These are phyloP conservation scores for Collybiopsis luxurians DNA, from an alignment of 768 basidiomycete species.

Conservation along the genomic window DNA sequence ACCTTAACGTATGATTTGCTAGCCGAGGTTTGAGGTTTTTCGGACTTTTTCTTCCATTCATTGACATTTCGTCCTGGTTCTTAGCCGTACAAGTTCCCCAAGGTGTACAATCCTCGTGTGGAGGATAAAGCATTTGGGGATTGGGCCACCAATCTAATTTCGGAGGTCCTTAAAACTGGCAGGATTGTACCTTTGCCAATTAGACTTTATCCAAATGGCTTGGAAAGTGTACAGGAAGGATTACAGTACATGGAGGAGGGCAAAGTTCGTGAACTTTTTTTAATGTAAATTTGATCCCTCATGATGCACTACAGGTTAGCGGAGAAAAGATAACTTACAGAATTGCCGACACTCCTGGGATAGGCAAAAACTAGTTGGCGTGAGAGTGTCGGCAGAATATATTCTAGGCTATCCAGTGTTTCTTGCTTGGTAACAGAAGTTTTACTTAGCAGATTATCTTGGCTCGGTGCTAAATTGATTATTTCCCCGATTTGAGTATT, in stretches of 20 bases:
- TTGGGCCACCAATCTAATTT: not conserved
- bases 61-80: no score
- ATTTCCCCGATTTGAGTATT: no score
- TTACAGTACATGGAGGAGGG: slow-evolving; percentile 13
- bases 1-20: not conserved
- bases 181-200: not conserved
- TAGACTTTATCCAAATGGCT: slow-evolving; percentile 8
- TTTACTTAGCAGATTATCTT: no score
- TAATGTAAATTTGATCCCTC: not conserved
- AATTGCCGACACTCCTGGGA: slow-evolving; percentile 5
- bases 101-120: not conserved
- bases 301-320: not conserved
- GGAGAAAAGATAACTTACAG: slow-evolving; percentile 10
- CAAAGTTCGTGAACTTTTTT: not conserved
- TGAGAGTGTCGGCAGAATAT: no score
- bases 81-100: slow-evolving; percentile 4
- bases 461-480: no score
- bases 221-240: slow-evolving; percentile 12
- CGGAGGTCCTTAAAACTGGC: not conserved
- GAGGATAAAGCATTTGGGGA: slow-evolving; percentile 1
- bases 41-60: not conserved
- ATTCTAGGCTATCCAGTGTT: no score
- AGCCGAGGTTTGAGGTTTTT: not conserved
- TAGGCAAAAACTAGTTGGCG: no score
- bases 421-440: no score